These are phyloP conservation scores for Leptographium lundbergii DNA, from an alignment of 2,329 filamentous ascomycete species.

Conservation along the genomic window DNA sequence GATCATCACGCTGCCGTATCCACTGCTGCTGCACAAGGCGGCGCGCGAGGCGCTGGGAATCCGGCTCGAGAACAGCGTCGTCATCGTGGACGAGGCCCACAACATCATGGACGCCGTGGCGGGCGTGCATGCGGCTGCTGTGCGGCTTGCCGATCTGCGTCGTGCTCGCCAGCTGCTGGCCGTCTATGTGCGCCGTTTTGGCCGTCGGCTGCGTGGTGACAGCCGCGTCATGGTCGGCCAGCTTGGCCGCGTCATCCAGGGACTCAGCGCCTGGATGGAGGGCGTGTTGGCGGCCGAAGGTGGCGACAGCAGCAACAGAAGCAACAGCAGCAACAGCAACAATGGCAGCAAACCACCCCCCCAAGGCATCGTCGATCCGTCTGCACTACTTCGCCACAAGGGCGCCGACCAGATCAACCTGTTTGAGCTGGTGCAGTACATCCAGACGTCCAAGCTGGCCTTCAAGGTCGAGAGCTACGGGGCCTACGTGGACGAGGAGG, in stretches of 20 bases:
- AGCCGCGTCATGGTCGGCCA: slow-evolving; percentile 88
- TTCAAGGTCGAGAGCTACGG: slow-evolving; percentile 90
- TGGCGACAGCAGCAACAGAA: background rate
- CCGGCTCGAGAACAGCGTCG: slow-evolving; percentile 72
- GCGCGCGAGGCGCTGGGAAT: slow-evolving; percentile 81
- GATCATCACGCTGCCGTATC: slow-evolving; percentile 88
- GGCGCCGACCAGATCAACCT: slow-evolving; percentile 93
- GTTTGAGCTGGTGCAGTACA: slow-evolving; percentile 74
- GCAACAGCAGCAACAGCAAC: background rate
- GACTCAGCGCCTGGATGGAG: slow-evolving; percentile 58
- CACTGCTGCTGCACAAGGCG: slow-evolving; percentile 72
- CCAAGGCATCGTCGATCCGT: slow-evolving; percentile 52
- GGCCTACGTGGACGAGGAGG: slow-evolving; percentile 41
- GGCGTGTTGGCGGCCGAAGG: slow-evolving; percentile 30
- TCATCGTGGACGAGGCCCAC: slow-evolving; percentile 96
- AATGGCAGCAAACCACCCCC: background rate
- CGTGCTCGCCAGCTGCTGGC: slow-evolving; percentile 64
- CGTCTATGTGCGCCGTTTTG: slow-evolving; percentile 75
- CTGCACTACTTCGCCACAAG: slow-evolving; percentile 65
- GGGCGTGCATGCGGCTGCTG: slow-evolving; percentile 68
- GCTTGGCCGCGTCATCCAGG: slow-evolving; percentile 70
- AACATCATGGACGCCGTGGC: slow-evolving; percentile 94
- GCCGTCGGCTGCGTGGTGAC: slow-evolving; percentile 76
- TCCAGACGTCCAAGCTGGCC: slow-evolving; percentile 84
- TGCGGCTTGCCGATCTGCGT: slow-evolving; percentile 61